Evolutionary conservation across 2,329 filamentous ascomycete species (phyloP), one percentile per base, ranked within the genome.

Genomic region (Stemphylium vesicarium): DNA sequence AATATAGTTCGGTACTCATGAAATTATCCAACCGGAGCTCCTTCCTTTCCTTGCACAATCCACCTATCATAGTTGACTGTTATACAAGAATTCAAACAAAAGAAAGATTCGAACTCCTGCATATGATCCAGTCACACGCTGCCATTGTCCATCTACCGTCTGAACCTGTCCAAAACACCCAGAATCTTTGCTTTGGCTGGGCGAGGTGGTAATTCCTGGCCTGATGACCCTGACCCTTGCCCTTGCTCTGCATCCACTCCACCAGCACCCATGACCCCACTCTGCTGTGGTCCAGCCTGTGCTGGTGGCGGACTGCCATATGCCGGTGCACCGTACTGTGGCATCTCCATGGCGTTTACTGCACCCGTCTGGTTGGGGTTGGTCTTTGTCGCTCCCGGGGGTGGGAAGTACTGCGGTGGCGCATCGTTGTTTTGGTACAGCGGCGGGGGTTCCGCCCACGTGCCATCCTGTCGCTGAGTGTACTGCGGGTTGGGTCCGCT

Each of bases 321-420:
- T 29, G 16, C 12, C 4, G 54, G 55, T 5, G 53, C 57, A 13
- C 57, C 61, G 36, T 69, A 69, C 56, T 58, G 47, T 24, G 69
- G 64, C 70, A 73, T 70, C 54, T 72, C 68, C 56, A 72, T 60
- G 11, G 18, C 43, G 26, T 43, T 50, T n/a, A 59, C 45, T 6
- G 3, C 13, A n/a, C n/a, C 16, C n/a, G 8, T 36, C 53, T 73
- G 72, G 37, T 62, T 63, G 8, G 68, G 66, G 7, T 66, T 55
- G 40, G 54, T 48, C 59, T 76, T 76, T 3, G 65, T 62, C 8
- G 70, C 66, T 2, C 70, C 72, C 0, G 64, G 60, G 5, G 73
- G 73, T n/a, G 68, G 58, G 16, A 64, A 57, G 49, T 76, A 76
- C 39, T 63, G 59, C 1, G 75, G 75, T 10, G 75, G 73, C 15